These are phyloP conservation scores for Golubevia pallescens DNA, from an alignment of 1,284 basidiomycete species.

Conservation along the genomic window DNA sequence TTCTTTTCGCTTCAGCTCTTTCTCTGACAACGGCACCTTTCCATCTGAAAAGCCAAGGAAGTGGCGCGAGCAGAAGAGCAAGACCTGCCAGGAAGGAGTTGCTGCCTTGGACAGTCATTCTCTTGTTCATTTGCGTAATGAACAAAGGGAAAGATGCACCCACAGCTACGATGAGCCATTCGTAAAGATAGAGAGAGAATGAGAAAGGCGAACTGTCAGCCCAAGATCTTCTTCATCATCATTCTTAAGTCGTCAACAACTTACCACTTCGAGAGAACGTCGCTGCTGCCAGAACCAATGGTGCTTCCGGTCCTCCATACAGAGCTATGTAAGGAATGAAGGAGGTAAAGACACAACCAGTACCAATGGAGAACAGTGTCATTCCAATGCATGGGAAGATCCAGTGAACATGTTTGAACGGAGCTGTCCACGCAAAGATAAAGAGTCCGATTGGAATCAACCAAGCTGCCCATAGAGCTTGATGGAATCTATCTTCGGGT, in stretches of 20 bases:
- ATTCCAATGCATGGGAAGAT: constrained; percentile 24
- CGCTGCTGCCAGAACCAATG: constrained; percentile 23
- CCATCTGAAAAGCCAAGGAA: too few relatives aligned
- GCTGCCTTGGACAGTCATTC: too few relatives aligned
- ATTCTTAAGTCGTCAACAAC: constrained; percentile 20
- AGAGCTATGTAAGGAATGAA: constrained; percentile 27
- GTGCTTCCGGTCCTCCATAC: constrained; percentile 24
- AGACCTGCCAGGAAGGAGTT: too few relatives aligned
- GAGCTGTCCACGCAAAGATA: not conserved
- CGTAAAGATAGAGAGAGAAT: constrained; percentile 22
- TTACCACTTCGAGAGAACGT: constrained; percentile 19
- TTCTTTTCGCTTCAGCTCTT: too few relatives aligned
- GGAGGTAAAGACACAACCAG: constrained; percentile 23
- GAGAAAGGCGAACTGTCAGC: constrained; percentile 29
- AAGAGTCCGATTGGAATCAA: not conserved
- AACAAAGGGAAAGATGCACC: too few relatives aligned
- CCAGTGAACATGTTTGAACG: constrained; percentile 16
- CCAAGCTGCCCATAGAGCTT: not conserved
- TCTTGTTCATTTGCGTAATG: too few relatives aligned
- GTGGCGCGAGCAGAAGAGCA: too few relatives aligned
- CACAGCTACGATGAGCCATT: constrained; percentile 1
- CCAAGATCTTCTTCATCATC: constrained; percentile 20
- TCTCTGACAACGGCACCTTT: too few relatives aligned
- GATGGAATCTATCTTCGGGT: not conserved
- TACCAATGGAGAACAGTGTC: constrained; percentile 20